phyloP scores from a whole-genome alignment of 495 filamentous ascomycete genomes.

The Penicillium silybi region DNA sequence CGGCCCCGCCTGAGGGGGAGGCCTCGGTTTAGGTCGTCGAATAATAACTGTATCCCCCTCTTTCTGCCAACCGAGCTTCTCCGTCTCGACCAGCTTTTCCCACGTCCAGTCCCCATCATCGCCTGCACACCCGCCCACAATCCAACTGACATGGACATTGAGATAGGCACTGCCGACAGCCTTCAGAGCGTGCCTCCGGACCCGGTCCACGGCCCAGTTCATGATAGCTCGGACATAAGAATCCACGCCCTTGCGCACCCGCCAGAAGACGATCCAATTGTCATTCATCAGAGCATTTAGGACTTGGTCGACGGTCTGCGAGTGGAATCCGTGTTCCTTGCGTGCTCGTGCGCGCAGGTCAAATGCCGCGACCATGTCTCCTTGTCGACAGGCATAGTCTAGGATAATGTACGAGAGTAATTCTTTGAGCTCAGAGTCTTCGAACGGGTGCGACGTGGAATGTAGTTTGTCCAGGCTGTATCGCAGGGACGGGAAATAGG shows the following conservation, averaged over 20 bases:
- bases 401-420: slow-evolving; percentile 76
- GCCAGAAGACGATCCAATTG: slow-evolving; percentile 78
- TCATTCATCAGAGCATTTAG: slow-evolving; percentile 70
- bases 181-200: slow-evolving; percentile 72
- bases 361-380: slow-evolving; percentile 70
- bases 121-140: slow-evolving; percentile 41
- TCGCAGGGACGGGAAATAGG: slow-evolving; percentile 83
- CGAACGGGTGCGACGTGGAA: slow-evolving; percentile 53
- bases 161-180: slow-evolving; percentile 82
- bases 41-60: slow-evolving; percentile 68
- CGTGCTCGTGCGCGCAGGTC: slow-evolving; percentile 46
- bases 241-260: slow-evolving; percentile 66
- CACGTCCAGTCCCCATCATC: slow-evolving; percentile 69
- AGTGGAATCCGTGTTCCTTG: slow-evolving; percentile 51
- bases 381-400: slow-evolving; percentile 80
- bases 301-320: slow-evolving; percentile 60
- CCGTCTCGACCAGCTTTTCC: slow-evolving; percentile 59
- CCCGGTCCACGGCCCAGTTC: slow-evolving; percentile 68
- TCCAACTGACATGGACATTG: slow-evolving; percentile 54
- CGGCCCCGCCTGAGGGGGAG: slow-evolving; percentile 9
- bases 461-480: slow-evolving; percentile 73
- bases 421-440: slow-evolving; percentile 66
- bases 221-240: slow-evolving; percentile 71
- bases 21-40: slow-evolving; percentile 47
- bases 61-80: slow-evolving; percentile 78